Percentiles rank a stretch among this genome's conserved stretches.
These are phyloP conservation scores for Cephaloascus fragrans DNA, from an alignment of 805 yeast genomes.

Conservation along the genomic window DNA sequence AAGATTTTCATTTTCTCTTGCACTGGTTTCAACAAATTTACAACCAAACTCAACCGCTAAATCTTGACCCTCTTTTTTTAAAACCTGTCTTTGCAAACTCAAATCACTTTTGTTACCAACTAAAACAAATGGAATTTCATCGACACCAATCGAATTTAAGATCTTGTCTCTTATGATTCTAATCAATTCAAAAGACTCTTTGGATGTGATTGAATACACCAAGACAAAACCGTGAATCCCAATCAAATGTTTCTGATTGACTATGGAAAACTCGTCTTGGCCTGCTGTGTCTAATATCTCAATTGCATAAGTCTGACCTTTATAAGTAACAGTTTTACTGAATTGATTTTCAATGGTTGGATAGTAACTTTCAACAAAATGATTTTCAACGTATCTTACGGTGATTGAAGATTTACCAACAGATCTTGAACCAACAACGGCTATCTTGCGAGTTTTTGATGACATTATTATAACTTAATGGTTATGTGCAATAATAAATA, in stretches of 20 bases:
- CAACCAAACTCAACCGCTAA: conserved; percentile 32
- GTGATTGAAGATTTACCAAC: conserved; percentile 86
- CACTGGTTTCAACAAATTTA: conserved; percentile 38
- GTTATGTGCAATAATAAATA: no score
- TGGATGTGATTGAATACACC: conserved; percentile 73
- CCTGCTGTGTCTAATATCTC: conserved; percentile 92
- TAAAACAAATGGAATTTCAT: conserved; percentile 36
- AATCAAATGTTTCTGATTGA: conserved; percentile 68
- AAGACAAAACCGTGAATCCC: conserved; percentile 80
- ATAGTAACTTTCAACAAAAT: conserved; percentile 80
- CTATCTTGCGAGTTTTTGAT: conserved; percentile 57
- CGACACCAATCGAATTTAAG: conserved; percentile 50
- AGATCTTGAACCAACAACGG: conserved; percentile 80
- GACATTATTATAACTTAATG: no score
- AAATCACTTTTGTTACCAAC: conserved; percentile 36
- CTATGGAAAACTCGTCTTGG: conserved; percentile 78
- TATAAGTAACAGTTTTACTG: conserved; percentile 55
- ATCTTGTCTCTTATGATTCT: conserved; percentile 76
- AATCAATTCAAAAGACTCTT: conserved; percentile 69
- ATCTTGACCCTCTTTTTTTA: conserved; percentile 19
- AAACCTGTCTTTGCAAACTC: conserved; percentile 25
- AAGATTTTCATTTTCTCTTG: conserved; percentile 35
- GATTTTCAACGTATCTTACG: conserved; percentile 78
- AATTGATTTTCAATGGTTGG: conserved; percentile 89
- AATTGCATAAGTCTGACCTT: conserved; percentile 67